phyloP scores from a whole-genome alignment of 108 stramenopile species.

The Cyclotella sp. region DNA sequence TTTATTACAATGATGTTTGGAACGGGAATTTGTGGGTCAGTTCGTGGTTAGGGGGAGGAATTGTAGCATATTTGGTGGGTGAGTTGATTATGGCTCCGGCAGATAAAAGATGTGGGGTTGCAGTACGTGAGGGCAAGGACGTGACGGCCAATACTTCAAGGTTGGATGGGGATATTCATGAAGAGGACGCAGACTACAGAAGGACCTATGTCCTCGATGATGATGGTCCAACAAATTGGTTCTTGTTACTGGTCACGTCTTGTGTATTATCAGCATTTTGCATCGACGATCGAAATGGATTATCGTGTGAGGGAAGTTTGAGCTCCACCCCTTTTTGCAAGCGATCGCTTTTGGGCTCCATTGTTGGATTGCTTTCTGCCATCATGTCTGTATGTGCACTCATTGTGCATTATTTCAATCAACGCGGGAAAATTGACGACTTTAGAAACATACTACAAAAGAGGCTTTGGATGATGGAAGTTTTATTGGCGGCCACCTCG shows the following conservation, averaged over 20 bases:
- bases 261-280: constrained; percentile 35
- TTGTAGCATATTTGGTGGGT: constrained; percentile 34
- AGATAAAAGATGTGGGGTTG: constrained; percentile 20
- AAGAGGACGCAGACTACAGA: not conserved
- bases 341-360: constrained; percentile 22
- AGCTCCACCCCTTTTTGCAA: constrained; percentile 36
- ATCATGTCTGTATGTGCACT: constrained; percentile 21
- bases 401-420: constrained; percentile 21
- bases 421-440: constrained; percentile 30
- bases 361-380: constrained; percentile 24
- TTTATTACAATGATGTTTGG: constrained; percentile 21
- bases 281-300: constrained; percentile 4
- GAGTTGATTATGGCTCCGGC: constrained; percentile 34
- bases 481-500: constrained; percentile 16
- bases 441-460: constrained; percentile 6
- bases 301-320: constrained; percentile 17
- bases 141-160: not conserved
- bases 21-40: constrained; percentile 41
- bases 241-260: constrained; percentile 29
- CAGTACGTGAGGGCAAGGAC: not conserved
- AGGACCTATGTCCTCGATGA: constrained; percentile 23
- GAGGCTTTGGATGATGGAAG: constrained; percentile 19
- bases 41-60: constrained; percentile 32
- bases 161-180: not conserved
- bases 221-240: constrained; percentile 35